A percentile compares a stretch with the other conserved stretches of the same genome.
These are phyloP conservation scores for Penicillium sp. DNA, from an alignment of 2,329 filamentous ascomycete genomes.

Conservation along the genomic window DNA sequence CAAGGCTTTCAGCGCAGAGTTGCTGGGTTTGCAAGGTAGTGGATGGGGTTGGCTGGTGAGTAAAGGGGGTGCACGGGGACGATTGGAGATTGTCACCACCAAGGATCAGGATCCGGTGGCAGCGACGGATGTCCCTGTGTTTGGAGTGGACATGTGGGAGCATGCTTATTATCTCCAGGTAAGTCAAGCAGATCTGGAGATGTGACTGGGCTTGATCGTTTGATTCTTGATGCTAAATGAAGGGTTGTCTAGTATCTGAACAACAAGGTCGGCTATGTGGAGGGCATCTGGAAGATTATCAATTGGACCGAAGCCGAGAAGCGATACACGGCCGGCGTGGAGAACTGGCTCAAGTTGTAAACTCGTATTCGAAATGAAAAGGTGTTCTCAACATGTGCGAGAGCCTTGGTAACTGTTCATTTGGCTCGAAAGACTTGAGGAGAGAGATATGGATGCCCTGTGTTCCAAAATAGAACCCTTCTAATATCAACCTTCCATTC, in stretches of 20 bases:
- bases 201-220: conserved; percentile 7
- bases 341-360: conserved; percentile 26
- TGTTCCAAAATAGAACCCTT: too few species aligned
- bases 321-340: conserved; percentile 45
- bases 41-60: conserved; percentile 86
- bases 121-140: conserved; percentile 66
- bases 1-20: conserved; percentile 57
- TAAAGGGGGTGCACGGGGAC: conserved; percentile 51
- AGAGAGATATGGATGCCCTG: too few species aligned
- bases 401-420: too few species aligned
- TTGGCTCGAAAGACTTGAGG: too few species aligned
- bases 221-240: not conserved
- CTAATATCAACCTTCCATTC: too few species aligned
- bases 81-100: conserved; percentile 68
- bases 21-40: conserved; percentile 71
- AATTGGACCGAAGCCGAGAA: conserved; percentile 85
- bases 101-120: conserved; percentile 81
- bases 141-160: conserved; percentile 90
- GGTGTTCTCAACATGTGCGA: too few species aligned
- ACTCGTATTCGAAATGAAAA: not conserved
- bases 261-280: conserved; percentile 87
- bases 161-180: conserved; percentile 85
- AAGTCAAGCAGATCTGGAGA: not conserved
- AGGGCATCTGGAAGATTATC: conserved; percentile 83
- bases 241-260: conserved; percentile 65